Base-by-base conservation (phyloP, 2,329 filamentous ascomycete genomes). In the Hypoxylon sp. region DNA sequence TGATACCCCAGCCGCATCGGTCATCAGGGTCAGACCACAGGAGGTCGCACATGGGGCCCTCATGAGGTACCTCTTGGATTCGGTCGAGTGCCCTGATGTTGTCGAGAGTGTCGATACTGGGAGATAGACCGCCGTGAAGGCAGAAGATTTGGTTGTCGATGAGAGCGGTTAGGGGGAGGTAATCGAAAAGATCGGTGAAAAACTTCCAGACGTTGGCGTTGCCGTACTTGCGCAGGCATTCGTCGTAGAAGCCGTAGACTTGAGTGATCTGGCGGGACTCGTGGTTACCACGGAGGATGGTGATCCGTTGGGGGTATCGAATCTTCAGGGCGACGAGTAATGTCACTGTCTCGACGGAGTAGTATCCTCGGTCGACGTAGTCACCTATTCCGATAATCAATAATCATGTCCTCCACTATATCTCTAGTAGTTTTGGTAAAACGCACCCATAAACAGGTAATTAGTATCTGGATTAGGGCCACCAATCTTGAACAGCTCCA, bases 101-200 rank as follows among this genome's bases (percentile, higher is more conserved):
- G 80, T 97, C 94, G 60, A 97, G 87, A 23, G 94, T 97, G 79
- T 97, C 93, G 76, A 97, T 97, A 78, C 91, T 96, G n/a, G 96
- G 96, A 67, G 93, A 97, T 69, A 99, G 86, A 72, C 96, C 96
- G 74, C 96, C 96, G 85, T 99, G 96, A 65, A 99, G 90, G 82
- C 96, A 99, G 83, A 99, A 97, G 78, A 99, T 97, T 84, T 98
- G 95, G 83, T 97, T 97, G 82, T 99, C 95, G 80, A 99, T 97
- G 75, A 99, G 89, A 73, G 96, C 96, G 70, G 95, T 97, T 73
- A 99, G 88, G 71, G 96, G 95, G 39, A 99, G 92, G 83, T 96
- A 99, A 83, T 99, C 96, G 83, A 99, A 99, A 58, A 99, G 90
- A 80, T 99, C 95, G 77, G 94, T 97, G 80, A 97, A 99, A 79